Conservation (phyloP, 2,329 filamentous ascomycete genomes). For the Rhytidhysteron rufulum region DNA sequence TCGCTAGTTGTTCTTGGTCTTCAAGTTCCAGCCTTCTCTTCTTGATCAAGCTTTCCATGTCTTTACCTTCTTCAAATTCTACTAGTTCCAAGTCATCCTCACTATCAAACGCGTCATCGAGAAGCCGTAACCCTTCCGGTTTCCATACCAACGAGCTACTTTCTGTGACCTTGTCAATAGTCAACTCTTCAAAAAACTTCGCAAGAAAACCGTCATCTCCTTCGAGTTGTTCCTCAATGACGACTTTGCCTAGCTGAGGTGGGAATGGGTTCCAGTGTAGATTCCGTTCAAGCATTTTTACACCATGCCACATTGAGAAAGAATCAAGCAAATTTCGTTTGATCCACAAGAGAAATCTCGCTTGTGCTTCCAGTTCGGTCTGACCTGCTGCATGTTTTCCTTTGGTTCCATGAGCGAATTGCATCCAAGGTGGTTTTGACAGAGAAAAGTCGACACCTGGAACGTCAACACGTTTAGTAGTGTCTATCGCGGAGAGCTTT, state of each 20-base stretch:
- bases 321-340: constrained; percentile 27
- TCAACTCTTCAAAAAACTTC: constrained; percentile 33
- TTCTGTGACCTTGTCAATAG: constrained; percentile 31
- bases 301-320: constrained; percentile 38
- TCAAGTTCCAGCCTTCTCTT: constrained; percentile 32
- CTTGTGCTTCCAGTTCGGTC: constrained; percentile 28
- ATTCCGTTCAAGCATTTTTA: constrained; percentile 36
- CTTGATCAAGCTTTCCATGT: constrained; percentile 36
- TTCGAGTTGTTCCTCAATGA: constrained; percentile 37
- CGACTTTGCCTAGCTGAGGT: constrained; percentile 33
- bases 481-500: constrained; percentile 44
- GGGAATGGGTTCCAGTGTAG: constrained; percentile 49
- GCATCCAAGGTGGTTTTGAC: constrained; percentile 46
- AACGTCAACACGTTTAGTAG: constrained; percentile 46
- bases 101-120: constrained; percentile 35
- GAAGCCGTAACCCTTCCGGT: constrained; percentile 43
- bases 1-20: constrained; percentile 5
- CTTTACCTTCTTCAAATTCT: constrained; percentile 15
- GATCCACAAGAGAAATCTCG: constrained; percentile 30
- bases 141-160: constrained; percentile 47
- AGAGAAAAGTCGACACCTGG: constrained; percentile 44
- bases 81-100: constrained; percentile 31
- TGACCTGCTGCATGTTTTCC: constrained; percentile 5
- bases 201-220: constrained; percentile 37
- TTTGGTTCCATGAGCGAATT: constrained; percentile 16